Percentiles rank a stretch among this genome's conserved stretches.
phyloP scores from a whole-genome alignment of 2,329 filamentous ascomycete genomes.

The Claviceps sp. region DNA sequence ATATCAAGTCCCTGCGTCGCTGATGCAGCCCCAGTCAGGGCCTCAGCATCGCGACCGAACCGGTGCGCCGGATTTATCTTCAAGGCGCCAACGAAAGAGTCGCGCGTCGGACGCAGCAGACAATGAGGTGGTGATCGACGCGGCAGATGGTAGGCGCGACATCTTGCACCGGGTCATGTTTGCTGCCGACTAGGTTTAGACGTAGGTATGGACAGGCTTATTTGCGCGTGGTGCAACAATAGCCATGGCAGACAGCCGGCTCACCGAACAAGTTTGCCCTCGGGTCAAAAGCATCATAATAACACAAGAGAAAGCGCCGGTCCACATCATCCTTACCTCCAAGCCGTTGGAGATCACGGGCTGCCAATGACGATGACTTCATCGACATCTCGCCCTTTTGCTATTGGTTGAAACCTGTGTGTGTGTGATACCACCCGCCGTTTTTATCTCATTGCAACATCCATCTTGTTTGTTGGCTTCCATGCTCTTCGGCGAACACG shows the following conservation, averaged over 20 bases:
- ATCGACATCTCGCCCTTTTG: not conserved
- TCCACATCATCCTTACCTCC: not conserved
- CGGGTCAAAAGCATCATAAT: too few species aligned
- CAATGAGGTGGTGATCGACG: too few species aligned
- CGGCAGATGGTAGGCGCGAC: not conserved
- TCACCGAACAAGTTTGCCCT: too few species aligned
- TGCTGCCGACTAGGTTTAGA: not conserved
- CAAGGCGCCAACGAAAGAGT: too few species aligned
- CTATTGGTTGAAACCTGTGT: not conserved
- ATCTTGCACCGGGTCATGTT: not conserved
- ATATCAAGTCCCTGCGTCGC: too few species aligned
- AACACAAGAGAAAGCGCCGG: too few species aligned
- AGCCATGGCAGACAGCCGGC: not conserved
- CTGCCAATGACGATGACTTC: not conserved
- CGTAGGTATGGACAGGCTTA: not conserved
- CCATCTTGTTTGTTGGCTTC: too few species aligned
- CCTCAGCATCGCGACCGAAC: too few species aligned
- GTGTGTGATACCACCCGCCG: not conserved
- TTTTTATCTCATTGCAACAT: not conserved
- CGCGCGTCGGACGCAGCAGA: too few species aligned
- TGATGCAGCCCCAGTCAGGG: too few species aligned
- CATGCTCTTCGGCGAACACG: not conserved
- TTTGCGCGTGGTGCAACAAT: not conserved
- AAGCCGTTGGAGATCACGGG: not conserved
- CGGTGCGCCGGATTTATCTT: too few species aligned